Conservation (phyloP, 2,329 filamentous ascomycete species). For the Cryphonectria nitschkei region DNA sequence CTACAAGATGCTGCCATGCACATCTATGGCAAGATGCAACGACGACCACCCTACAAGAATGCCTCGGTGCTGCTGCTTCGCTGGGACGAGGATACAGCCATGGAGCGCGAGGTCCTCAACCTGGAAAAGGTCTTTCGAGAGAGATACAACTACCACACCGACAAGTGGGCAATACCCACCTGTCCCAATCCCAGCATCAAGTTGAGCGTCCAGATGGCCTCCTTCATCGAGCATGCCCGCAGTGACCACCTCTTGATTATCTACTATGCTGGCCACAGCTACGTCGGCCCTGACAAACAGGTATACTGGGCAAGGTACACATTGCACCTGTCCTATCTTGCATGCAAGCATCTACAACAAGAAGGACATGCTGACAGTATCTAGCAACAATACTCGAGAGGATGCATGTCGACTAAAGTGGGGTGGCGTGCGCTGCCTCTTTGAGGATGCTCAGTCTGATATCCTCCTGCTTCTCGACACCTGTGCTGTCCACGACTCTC, state of each 20-base stretch:
- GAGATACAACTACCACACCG: conserved; percentile 63
- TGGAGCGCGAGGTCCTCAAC: conserved; percentile 56
- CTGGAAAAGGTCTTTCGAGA: conserved; percentile 63
- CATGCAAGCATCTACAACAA: background rate
- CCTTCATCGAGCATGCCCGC: conserved; percentile 61
- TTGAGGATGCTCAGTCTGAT: conserved; percentile 66
- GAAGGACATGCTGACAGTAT: conserved; percentile 33
- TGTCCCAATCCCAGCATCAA: conserved; percentile 63
- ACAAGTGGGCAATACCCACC: conserved; percentile 64
- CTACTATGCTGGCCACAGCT: conserved; percentile 67
- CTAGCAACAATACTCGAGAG: conserved; percentile 59
- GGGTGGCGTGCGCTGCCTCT: conserved; percentile 63
- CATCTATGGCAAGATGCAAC: conserved; percentile 66
- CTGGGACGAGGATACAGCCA: conserved; percentile 63
- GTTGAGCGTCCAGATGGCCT: conserved; percentile 62
- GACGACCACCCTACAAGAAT: conserved; percentile 54
- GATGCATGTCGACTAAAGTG: conserved; percentile 66
- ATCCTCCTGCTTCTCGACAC: conserved; percentile 66
- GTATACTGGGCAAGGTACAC: conserved; percentile 67
- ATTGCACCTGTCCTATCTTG: background rate
- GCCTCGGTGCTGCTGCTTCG: conserved; percentile 64
- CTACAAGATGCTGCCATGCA: conserved; percentile 71
- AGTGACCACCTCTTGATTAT: conserved; percentile 66
- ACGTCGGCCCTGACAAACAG: conserved; percentile 61
- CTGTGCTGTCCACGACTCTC: conserved; percentile 58